Evolutionary conservation across 1,284 basidiomycete species (phyloP).

Genomic region (Filobasidium uniguttulatum): DNA sequence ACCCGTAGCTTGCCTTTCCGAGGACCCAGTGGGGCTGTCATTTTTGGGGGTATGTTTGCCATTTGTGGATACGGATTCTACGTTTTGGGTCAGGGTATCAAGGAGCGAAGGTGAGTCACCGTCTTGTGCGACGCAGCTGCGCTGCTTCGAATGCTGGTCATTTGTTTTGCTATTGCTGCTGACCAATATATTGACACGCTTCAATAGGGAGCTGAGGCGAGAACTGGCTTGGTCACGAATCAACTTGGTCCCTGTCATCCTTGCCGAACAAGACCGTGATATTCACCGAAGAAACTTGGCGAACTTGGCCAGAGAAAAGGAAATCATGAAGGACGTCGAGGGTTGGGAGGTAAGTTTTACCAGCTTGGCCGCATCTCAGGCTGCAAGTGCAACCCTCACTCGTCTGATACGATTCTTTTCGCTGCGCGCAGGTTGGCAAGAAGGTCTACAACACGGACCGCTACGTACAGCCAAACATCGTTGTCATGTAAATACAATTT

Average conservation of each 20-base stretch:
- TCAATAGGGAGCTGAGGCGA: slow-evolving; percentile 76
- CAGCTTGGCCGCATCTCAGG: too few species aligned
- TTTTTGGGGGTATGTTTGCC: slow-evolving; percentile 70
- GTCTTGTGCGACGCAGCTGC: background rate
- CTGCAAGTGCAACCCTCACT: background rate
- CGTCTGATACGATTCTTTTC: background rate
- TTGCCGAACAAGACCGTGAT: slow-evolving; percentile 89
- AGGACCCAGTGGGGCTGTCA: slow-evolving; percentile 73
- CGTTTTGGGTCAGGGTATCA: slow-evolving; percentile 72
- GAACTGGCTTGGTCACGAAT: slow-evolving; percentile 95
- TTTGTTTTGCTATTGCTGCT: background rate
- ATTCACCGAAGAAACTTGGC: slow-evolving; percentile 69
- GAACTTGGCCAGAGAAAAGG: slow-evolving; percentile 64
- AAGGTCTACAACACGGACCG: slow-evolving; percentile 72
- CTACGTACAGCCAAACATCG: slow-evolving; percentile 50
- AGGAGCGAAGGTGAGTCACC: slow-evolving; percentile 71
- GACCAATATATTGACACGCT: background rate
- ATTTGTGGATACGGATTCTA: slow-evolving; percentile 90
- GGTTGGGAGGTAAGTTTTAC: slow-evolving; percentile 74
- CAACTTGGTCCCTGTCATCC: slow-evolving; percentile 77
- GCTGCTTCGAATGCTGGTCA: background rate
- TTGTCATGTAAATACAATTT: slow-evolving; percentile 27
- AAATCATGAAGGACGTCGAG: slow-evolving; percentile 89
- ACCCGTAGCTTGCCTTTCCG: slow-evolving; percentile 88
- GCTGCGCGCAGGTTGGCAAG: slow-evolving; percentile 49